Percentiles rank a stretch among this genome's conserved stretches.
Conservation (phyloP, 2,329 filamentous ascomycete species). For the Monilinia aucupariae region DNA sequence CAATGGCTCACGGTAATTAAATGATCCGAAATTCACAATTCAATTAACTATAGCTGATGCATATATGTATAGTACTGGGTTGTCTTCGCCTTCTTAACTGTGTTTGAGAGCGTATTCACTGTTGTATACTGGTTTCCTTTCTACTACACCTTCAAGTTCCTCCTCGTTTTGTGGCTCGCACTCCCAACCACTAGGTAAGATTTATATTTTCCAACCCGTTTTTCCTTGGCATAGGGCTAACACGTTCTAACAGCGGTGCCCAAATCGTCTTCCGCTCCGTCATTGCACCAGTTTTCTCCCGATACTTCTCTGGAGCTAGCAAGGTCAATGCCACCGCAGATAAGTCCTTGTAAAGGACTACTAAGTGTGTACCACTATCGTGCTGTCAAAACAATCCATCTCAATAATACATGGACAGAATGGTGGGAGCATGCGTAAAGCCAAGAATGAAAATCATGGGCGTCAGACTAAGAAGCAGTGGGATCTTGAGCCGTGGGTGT, state of each 20-base stretch:
- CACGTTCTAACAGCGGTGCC: conserved; percentile 62
- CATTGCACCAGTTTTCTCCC: conserved; percentile 82
- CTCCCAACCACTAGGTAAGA: conserved; percentile 89
- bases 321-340: conserved; percentile 68
- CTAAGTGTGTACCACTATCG: conserved; percentile 14
- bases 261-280: conserved; percentile 96
- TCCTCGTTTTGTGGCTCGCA: conserved; percentile 94
- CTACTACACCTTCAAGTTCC: conserved; percentile 99
- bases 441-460: not conserved
- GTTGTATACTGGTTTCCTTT: conserved; percentile 96
- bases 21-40: conserved; percentile 28
- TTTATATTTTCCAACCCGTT: not conserved
- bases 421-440: conserved; percentile 9
- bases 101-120: conserved; percentile 75
- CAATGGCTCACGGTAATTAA: conserved; percentile 73
- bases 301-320: conserved; percentile 72
- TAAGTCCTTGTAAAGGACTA: conserved; percentile 55
- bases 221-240: conserved; percentile 10
- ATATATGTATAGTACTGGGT: conserved; percentile 67
- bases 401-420: conserved; percentile 13
- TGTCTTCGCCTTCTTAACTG: conserved; percentile 75
- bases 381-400: conserved; percentile 10
- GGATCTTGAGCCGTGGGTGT: conserved; percentile 11
- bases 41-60: conserved; percentile 19
- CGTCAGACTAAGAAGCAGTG: not conserved